Percentiles rank a stretch among this genome's conserved stretches.
phyloP scores from a whole-genome alignment of 2,329 filamentous ascomycete genomes.

The Epichloe festucae region DNA sequence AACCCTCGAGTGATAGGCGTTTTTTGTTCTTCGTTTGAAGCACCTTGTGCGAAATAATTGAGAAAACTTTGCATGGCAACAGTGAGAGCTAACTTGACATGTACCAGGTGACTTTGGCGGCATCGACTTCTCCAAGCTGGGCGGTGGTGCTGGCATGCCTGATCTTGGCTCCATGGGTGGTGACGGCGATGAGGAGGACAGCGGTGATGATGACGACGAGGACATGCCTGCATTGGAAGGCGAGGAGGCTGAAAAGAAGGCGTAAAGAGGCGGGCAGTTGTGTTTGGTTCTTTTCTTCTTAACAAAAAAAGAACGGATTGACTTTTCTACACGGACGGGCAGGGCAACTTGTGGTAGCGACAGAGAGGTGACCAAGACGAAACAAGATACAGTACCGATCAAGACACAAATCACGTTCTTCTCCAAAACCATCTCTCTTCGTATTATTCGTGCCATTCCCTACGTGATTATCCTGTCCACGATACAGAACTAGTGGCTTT shows the following conservation, averaged over 20 bases:
- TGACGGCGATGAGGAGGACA: conserved; percentile 32
- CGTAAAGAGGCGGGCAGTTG: conserved; percentile 12
- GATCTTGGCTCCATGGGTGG: conserved; percentile 31
- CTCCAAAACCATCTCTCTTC: background rate
- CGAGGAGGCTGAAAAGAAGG: conserved; percentile 28
- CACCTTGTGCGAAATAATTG: background rate
- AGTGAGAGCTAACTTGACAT: background rate
- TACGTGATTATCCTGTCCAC: too few relatives aligned
- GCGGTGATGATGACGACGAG: conserved; percentile 50
- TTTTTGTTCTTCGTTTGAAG: background rate
- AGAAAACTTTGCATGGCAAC: background rate
- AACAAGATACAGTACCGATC: background rate
- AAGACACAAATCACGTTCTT: background rate
- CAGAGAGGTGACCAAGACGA: background rate
- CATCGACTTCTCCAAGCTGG: conserved; percentile 90
- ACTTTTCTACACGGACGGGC: background rate
- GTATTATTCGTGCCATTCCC: background rate
- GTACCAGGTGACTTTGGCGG: conserved; percentile 59
- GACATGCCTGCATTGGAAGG: conserved; percentile 73
- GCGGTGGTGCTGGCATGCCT: conserved; percentile 31
- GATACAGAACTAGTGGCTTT: too few relatives aligned
- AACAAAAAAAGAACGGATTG: background rate
- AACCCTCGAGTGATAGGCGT: background rate
- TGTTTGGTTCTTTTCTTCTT: background rate
- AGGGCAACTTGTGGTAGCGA: background rate